Base-by-base conservation (phyloP, 2,329 filamentous ascomycete genomes). In the Talaromyces funiculosus region DNA sequence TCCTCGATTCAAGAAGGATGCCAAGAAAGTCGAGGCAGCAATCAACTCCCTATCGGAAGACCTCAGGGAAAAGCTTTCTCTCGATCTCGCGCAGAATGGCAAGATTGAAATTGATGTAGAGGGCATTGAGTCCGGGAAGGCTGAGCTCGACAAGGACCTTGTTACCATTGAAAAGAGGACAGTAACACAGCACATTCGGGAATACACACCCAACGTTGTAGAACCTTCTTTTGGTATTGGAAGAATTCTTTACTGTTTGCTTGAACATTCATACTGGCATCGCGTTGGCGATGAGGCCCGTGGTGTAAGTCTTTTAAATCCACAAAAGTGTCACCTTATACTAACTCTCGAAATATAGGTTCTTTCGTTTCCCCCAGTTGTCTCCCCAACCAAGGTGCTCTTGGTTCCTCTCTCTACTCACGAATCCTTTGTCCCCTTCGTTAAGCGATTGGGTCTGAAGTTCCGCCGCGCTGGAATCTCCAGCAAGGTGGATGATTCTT, bases 201-300 rank as follows among this genome's bases (percentile, higher is more conserved):
- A 97, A 74, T 99, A 90, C 79, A 95, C 89, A 0, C 93, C 93
- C 62, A 97, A 97, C 72, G 92, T 96, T 53, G 95, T 97, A 68
- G 94, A 99, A 80, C 94, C 93, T 1, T 97, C 93, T 0, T 99
- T 97, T 70, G 93, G 93, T 81, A 96, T 97, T 71, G 94, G 93
- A 62, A 86, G 93, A 68, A 97, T 97, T 64, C 81, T 97, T 61
- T 97, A 96, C 81, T 87, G 89, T 63, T 80, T 99, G 69, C 89
- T 96, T 72, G 94, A 99, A 80, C 94, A 99, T 78, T 87, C 85
- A 73, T 99, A 92, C 84, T 99, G 94, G 93, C 90, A 87, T 58
- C 89, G 94, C 65, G 87, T 86, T 66, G 87, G 84, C 64, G 90
- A 93, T 67, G 92, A 94, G 74, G 88, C 91, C 58, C 90, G 92